phyloP scores from a whole-genome alignment of 768 basidiomycete species.

The Kwoniella shandongensis region DNA sequence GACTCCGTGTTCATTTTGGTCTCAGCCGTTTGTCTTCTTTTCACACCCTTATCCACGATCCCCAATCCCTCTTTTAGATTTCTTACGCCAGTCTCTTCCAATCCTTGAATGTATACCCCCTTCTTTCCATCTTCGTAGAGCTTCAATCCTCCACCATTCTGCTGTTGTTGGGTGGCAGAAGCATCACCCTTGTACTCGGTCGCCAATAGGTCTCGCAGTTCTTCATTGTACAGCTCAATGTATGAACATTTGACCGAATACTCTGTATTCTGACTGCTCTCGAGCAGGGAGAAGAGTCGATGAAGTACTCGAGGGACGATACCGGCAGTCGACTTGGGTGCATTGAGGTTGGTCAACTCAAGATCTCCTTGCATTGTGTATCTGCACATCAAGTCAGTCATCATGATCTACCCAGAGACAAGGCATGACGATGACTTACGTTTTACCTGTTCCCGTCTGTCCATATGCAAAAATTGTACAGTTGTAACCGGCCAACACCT shows the following conservation, averaged over 20 bases:
- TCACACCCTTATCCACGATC: conserved; percentile 82
- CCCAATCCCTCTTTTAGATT: conserved; percentile 78
- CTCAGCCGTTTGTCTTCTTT: conserved; percentile 86
- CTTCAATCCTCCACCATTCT: conserved; percentile 62
- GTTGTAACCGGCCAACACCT: conserved; percentile 94
- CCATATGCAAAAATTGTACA: conserved; percentile 98
- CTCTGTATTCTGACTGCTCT: conserved; percentile 66
- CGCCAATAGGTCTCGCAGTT: conserved; percentile 87
- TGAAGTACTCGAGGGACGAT: conserved; percentile 94
- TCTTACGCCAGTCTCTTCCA: conserved; percentile 84
- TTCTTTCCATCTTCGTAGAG: conserved; percentile 91
- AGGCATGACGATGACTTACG: conserved; percentile 60
- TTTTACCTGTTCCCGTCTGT: conserved; percentile 98
- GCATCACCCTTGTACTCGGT: conserved; percentile 60
- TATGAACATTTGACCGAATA: conserved; percentile 92
- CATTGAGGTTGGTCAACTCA: conserved; percentile 62
- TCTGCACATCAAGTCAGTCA: conserved; percentile 30
- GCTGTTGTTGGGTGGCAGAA: conserved; percentile 13
- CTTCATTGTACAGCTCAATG: conserved; percentile 97
- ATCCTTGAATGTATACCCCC: conserved; percentile 86
- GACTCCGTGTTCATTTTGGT: conserved; percentile 89
- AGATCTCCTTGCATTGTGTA: conserved; percentile 97
- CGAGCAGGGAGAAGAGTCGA: conserved; percentile 84
- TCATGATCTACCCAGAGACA: background rate
- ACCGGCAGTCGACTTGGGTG: conserved; percentile 80